phyloP scores from a whole-genome alignment of 2,329 filamentous ascomycete genomes.

The Amauroascus niger region DNA sequence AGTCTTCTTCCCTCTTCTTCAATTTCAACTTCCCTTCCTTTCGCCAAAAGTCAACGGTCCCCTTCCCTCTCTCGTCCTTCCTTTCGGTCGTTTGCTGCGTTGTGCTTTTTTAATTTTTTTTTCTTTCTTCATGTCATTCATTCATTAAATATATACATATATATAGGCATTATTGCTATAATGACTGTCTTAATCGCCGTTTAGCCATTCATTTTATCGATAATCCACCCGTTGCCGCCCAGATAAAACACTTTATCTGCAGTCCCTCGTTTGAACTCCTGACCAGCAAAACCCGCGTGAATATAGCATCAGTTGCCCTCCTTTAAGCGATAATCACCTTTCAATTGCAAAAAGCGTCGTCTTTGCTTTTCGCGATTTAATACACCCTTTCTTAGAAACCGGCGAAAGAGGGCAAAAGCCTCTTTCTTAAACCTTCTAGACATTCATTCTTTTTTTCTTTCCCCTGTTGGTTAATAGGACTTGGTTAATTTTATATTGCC shows the following conservation, averaged over 20 bases:
- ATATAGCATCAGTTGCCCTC: slow-evolving; percentile 3
- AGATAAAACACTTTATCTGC: slow-evolving; percentile 12
- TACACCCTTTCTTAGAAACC: not conserved
- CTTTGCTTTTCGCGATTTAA: not conserved
- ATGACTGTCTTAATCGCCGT: slow-evolving; percentile 4
- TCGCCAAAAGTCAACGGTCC: not conserved
- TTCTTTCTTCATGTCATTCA: not conserved
- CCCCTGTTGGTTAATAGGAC: slow-evolving; percentile 7
- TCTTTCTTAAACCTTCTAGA: not conserved
- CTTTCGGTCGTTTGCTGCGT: slow-evolving; percentile 5
- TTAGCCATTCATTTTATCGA: slow-evolving; percentile 5
- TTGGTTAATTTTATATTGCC: slow-evolving; percentile 11
- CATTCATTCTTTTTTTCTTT: slow-evolving; percentile 10
- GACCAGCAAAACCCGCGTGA: not conserved
- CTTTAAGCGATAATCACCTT: not conserved
- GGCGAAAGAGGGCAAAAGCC: not conserved
- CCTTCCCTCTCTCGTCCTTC: not conserved
- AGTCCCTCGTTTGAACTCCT: slow-evolving; percentile 13
- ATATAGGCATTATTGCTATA: slow-evolving; percentile 1
- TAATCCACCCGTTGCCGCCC: slow-evolving; percentile 7
- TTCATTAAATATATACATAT: slow-evolving; percentile 6
- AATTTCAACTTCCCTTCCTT: not conserved
- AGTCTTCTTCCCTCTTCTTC: not conserved
- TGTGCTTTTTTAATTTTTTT: not conserved
- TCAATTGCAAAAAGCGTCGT: not conserved